These are phyloP conservation scores for Globisporangium abappressorium DNA, from an alignment of 352 stramenopile species.

Conservation along the genomic window DNA sequence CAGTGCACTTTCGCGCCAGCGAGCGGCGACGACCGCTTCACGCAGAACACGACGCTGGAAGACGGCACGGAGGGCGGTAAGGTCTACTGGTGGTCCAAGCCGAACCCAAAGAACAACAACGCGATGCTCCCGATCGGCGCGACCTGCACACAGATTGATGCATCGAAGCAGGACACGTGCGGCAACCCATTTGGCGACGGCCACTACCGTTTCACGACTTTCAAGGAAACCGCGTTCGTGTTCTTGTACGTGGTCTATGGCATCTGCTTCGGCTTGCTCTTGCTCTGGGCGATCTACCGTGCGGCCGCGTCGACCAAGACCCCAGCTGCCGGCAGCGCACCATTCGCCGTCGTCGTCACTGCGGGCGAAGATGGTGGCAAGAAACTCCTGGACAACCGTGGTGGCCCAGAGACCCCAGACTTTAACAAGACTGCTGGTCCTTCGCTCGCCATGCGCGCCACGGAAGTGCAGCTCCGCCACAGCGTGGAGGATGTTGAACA, in stretches of 20 bases:
- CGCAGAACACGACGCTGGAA: slow-evolving; percentile 46
- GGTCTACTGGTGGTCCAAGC: slow-evolving; percentile 55
- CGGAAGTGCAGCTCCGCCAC: slow-evolving; percentile 42
- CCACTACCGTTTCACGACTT: slow-evolving; percentile 50
- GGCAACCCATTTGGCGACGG: slow-evolving; percentile 15
- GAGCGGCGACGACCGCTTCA: slow-evolving; percentile 35
- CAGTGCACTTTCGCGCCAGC: slow-evolving; percentile 43
- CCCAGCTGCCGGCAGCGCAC: slow-evolving; percentile 10
- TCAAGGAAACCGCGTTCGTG: slow-evolving; percentile 46
- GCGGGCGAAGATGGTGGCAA: slow-evolving; percentile 36
- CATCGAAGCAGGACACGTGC: slow-evolving; percentile 28
- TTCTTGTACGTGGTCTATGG: slow-evolving; percentile 53
- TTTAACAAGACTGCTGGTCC: slow-evolving; percentile 27
- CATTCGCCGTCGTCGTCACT: slow-evolving; percentile 11
- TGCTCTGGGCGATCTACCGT: slow-evolving; percentile 29
- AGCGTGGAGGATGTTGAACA: slow-evolving; percentile 51
- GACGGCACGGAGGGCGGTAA: slow-evolving; percentile 42
- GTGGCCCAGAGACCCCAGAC: slow-evolving; percentile 43
- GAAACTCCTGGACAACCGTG: slow-evolving; percentile 57
- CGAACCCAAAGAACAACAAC: slow-evolving; percentile 70
- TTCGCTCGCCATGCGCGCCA: slow-evolving; percentile 40
- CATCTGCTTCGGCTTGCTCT: slow-evolving; percentile 31
- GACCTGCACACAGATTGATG: slow-evolving; percentile 30
- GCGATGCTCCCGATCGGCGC: slow-evolving; percentile 58
- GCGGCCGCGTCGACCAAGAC: slow-evolving; percentile 18